Evolutionary conservation across 768 basidiomycete species (phyloP).

Genomic region (Naganishia randhawae): DNA sequence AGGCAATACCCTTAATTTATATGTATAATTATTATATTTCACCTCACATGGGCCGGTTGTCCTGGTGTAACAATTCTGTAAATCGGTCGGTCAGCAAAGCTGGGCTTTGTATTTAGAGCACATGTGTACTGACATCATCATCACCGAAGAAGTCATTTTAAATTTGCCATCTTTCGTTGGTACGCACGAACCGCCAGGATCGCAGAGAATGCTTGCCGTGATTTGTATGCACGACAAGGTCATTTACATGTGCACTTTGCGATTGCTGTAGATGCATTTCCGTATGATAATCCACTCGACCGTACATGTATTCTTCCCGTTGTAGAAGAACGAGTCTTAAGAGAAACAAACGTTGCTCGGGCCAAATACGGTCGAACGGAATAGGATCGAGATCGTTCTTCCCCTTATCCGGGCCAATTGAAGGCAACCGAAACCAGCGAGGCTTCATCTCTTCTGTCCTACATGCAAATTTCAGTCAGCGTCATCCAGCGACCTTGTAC

Average conservation of each 20-base stretch:
- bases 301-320: background rate
- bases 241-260: background rate
- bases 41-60: background rate
- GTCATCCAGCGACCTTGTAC: too few species aligned
- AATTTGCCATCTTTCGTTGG: background rate
- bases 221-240: background rate
- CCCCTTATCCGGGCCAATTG: background rate
- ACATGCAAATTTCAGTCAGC: background rate
- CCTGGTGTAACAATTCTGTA: background rate
- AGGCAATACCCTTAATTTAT: conserved; percentile 1
- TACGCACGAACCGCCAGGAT: conserved; percentile 10
- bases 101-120: background rate
- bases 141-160: background rate
- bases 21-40: conserved; percentile 13
- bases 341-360: conserved; percentile 8
- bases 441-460: conserved; percentile 88
- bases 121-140: conserved; percentile 1
- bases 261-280: too few species aligned
- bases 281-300: conserved; percentile 1
- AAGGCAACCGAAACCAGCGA: conserved; percentile 63
- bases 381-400: background rate
- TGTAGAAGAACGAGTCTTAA: background rate
- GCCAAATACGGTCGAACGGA: conserved; percentile 7
- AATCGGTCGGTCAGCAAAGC: conserved; percentile 2
- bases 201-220: background rate